Base-by-base conservation (phyloP, 2,329 filamentous ascomycete species). In the Penicillium thymicola region DNA sequence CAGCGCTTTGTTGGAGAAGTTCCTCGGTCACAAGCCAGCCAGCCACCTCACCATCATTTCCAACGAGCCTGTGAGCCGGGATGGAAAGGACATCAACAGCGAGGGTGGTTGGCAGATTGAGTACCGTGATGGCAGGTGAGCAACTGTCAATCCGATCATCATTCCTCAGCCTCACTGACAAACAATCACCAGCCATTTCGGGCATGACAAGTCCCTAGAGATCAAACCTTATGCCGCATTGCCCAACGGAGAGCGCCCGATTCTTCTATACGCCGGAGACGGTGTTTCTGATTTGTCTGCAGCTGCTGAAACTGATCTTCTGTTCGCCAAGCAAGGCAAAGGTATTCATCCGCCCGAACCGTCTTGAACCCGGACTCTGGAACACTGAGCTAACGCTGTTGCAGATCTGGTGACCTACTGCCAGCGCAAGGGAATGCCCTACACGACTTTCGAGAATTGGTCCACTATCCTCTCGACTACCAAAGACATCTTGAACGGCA, bases 121-220 rank as follows among this genome's bases (percentile, higher is more conserved):
- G 57, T 99, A 88, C 76, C 92, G 91, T 69, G 92, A 99, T 72
- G 90, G 93, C 59, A 91, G 85, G 85, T 87, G 70, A 70, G 75
- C 68, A 13, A 41, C 16, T 25, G 23, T 37, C 18, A 13, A 27
- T 57, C 56, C 18, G 51, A 48, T 51, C 7, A 43, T 27, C 32
- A 46, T 40, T 23, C 14, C 45, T 25, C 32, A 18, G 13, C 14
- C 25, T 36, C 14, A 37, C 54, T 56, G 34, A 55, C 34, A 40
- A 28, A 41, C 36, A 14, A 16, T 51, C 58, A 50, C 28, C 60
- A 90, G 89, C 70, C 82, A 87, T 57, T 95, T 95, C 68, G 94
- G 94, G n/a, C 94, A 99, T 72, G 93, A 99, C 81, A 99, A 99
- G 84, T 92, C 88, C 27, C 80, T 93, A 52, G 90, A 94, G 72